A percentile compares a stretch with the other conserved stretches of the same genome.
phyloP scores from a whole-genome alignment of 73 alveolate genomes.

The Effrenium voratum region DNA sequence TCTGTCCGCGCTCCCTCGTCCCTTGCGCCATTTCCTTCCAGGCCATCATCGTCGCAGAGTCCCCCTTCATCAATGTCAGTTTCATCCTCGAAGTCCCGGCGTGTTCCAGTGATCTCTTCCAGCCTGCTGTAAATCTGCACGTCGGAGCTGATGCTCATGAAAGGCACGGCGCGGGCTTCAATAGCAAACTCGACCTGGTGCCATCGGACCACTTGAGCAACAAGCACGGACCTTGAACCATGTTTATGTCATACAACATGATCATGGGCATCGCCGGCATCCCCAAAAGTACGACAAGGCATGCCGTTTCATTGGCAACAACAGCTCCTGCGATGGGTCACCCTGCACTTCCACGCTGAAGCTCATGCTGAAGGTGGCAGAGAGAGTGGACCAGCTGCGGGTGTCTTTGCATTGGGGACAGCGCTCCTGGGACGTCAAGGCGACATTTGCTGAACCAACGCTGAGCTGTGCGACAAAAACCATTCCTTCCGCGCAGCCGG shows the following conservation, averaged over 20 bases:
- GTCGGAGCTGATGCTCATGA: conserved; percentile 88
- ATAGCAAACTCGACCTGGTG: conserved; percentile 81
- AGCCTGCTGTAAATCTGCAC: neutral
- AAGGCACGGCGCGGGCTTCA: conserved; percentile 69
- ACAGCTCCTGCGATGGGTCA: conserved; percentile 34
- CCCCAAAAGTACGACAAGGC: neutral
- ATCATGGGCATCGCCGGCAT: neutral
- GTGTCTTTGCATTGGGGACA: conserved; percentile 82
- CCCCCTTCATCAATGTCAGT: neutral
- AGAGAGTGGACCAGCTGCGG: conserved; percentile 80
- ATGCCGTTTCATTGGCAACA: neutral
- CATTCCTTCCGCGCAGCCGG: no score
- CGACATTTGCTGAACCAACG: neutral
- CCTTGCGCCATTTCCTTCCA: no score
- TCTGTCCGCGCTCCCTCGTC: no score
- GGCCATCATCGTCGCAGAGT: neutral
- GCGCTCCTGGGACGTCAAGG: conserved; percentile 17
- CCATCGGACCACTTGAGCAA: neutral
- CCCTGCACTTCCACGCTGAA: conserved; percentile 30
- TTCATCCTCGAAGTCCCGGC: neutral
- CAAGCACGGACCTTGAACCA: neutral
- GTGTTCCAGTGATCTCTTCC: neutral
- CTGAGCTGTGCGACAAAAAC: no score
- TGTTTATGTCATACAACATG: neutral
- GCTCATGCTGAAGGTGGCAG: conserved; percentile 84